Evolutionary conservation across 805 yeast genomes (phyloP).

Genomic region (Suhomyces tanzawaensis): DNA sequence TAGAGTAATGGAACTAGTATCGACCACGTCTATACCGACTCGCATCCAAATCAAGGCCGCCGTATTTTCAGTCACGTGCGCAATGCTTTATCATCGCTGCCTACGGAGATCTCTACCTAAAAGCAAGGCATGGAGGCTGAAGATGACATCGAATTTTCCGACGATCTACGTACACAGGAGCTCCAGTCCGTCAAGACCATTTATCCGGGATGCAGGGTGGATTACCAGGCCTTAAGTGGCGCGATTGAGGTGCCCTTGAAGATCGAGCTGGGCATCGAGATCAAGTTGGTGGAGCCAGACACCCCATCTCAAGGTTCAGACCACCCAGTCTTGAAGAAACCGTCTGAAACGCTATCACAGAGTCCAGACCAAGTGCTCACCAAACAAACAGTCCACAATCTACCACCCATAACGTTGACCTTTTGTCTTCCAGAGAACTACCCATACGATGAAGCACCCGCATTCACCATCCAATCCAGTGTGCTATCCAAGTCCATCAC

Average conservation of each 20-base stretch:
- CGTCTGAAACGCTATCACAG: too few relatives aligned
- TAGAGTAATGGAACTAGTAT: not conserved
- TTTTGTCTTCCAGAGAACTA: constrained; percentile 34
- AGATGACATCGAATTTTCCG: constrained; percentile 11
- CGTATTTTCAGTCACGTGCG: too few relatives aligned
- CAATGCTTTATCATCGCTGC: too few relatives aligned
- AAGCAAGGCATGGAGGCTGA: not conserved
- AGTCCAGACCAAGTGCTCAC: too few relatives aligned
- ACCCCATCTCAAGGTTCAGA: not conserved
- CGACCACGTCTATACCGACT: not conserved
- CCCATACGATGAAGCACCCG: constrained; percentile 31
- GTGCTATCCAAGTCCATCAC: constrained; percentile 27
- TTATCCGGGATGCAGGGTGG: constrained; percentile 32
- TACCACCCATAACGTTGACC: constrained; percentile 30
- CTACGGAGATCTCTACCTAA: too few relatives aligned
- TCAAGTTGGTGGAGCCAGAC: constrained; percentile 8
- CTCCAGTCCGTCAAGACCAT: constrained; percentile 40
- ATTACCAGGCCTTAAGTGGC: constrained; percentile 18
- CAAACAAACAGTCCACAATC: constrained; percentile 14
- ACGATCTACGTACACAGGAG: constrained; percentile 33
- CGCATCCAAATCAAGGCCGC: too few relatives aligned
- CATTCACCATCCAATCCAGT: constrained; percentile 20
- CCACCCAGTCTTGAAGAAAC: too few relatives aligned
- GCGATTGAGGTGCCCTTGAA: constrained; percentile 23
- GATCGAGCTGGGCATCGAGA: constrained; percentile 16